Conservation (phyloP, 306 rosid species). For the Delonix regia region DNA sequence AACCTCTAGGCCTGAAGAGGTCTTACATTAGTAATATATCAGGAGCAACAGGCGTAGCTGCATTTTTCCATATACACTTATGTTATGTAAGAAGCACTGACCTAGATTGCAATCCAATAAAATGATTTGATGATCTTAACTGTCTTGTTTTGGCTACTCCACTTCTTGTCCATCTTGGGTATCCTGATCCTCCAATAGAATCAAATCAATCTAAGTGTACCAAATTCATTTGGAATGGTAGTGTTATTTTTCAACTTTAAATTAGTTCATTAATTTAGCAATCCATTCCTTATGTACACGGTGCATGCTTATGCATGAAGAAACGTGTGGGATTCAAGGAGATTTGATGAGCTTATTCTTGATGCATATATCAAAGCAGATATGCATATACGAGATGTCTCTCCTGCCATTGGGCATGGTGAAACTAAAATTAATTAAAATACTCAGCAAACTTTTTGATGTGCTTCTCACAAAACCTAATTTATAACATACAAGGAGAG, state of each 20-base stretch:
- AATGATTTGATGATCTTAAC: background rate
- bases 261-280: background rate
- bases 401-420: background rate
- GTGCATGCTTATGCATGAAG: background rate
- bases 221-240: background rate
- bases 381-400: background rate
- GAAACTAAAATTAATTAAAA: background rate
- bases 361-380: conserved; percentile 27
- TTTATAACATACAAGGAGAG: background rate
- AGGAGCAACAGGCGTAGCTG: background rate
- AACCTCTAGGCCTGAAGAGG: background rate
- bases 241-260: background rate
- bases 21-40: too few relatives aligned
- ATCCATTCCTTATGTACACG: background rate
- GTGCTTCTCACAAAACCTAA: conserved; percentile 6
- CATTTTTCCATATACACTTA: background rate
- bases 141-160: background rate
- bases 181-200: background rate
- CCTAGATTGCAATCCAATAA: background rate
- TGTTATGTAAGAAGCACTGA: background rate
- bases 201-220: background rate
- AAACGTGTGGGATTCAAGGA: background rate
- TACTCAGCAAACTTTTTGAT: background rate
- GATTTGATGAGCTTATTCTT: background rate
- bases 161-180: background rate